Base-by-base conservation (phyloP, 768 basidiomycete species). In the Podaxis sp. region DNA sequence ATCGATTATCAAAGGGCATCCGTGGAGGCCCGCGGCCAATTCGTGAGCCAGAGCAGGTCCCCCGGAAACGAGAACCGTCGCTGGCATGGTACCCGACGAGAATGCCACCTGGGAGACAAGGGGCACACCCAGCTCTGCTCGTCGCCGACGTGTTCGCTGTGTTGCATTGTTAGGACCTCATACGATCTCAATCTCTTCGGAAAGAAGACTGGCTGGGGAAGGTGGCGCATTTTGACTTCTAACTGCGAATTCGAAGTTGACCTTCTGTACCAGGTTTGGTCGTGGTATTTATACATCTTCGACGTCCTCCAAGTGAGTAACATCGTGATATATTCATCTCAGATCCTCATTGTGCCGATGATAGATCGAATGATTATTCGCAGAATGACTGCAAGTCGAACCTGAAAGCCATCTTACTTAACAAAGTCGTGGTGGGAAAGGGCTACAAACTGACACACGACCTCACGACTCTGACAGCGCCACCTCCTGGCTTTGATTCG, bases 161-260 rank as follows among this genome's bases (percentile, higher is more conserved):
- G 88, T 66, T 80, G 75, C 53, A 89, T 90, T 67, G 77, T 89
- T 57, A 79, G 77, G 54, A 85, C 84, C 0, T 89, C 88, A 4
- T 90, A 82, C 61, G 86, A 88, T 67, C 69, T 90, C 65, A 80
- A 78, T 58, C 76, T 85, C 11, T 87, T 82, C 68, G 87, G 87
- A 11, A 87, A 85, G 75, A 88, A 88, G 77, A 87, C 87, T 3
- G 85, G 86, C 15, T 89, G 87, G 86, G 89, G 88, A 68, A 83
- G 87, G 85, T 84, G 69, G 56, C 77, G 65, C 48, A n/a, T 5
- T 40, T 50, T 22, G 36, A 20, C 24, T 56, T 36, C 22, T 38
- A 28, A 37, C 22, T 20, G 11, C 17, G 0, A 22, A 15, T 20
- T 41, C 13, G n/a, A 15, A 41, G 38, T 28, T 57, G 58, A 22